A percentile compares a stretch with the other conserved stretches of the same genome.
These are phyloP conservation scores for Oryza australiensis DNA, from an alignment of 176 grass and related monocot species.

Conservation along the genomic window DNA sequence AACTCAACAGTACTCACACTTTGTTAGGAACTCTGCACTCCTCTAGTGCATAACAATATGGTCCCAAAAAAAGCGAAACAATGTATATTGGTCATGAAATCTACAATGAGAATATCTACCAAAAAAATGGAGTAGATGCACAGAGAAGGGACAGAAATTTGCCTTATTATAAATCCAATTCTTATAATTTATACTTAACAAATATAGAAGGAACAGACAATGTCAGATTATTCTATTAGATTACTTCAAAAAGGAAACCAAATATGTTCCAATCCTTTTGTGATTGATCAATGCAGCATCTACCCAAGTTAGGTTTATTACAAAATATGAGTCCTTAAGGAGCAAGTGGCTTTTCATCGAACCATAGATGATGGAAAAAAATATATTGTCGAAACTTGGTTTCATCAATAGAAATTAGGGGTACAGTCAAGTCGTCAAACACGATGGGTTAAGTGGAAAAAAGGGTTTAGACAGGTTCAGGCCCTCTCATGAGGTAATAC, in stretches of 20 bases:
- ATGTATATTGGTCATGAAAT: background rate
- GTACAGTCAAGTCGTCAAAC: too few species aligned
- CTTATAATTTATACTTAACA: background rate
- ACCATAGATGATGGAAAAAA: background rate
- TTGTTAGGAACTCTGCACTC: background rate
- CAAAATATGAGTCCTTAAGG: background rate
- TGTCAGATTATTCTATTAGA: constrained; percentile 3
- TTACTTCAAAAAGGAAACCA: background rate
- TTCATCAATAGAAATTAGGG: too few species aligned
- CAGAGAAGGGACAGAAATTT: background rate
- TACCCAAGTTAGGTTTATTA: background rate
- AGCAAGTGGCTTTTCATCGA: background rate
- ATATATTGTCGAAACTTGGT: too few species aligned
- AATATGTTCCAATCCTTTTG: background rate
- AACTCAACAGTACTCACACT: background rate
- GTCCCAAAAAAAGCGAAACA: background rate
- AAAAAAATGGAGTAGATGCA: background rate
- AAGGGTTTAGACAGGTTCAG: too few species aligned
- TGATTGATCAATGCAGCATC: background rate
- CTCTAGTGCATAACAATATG: background rate
- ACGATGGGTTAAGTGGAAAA: too few species aligned
- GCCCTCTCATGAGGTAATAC: too few species aligned
- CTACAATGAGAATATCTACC: background rate
- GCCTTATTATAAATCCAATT: constrained; percentile 1
- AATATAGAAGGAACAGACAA: background rate